phyloP scores from a whole-genome alignment of 2,329 filamentous ascomycete species.

The Macrophomina phaseolina region DNA sequence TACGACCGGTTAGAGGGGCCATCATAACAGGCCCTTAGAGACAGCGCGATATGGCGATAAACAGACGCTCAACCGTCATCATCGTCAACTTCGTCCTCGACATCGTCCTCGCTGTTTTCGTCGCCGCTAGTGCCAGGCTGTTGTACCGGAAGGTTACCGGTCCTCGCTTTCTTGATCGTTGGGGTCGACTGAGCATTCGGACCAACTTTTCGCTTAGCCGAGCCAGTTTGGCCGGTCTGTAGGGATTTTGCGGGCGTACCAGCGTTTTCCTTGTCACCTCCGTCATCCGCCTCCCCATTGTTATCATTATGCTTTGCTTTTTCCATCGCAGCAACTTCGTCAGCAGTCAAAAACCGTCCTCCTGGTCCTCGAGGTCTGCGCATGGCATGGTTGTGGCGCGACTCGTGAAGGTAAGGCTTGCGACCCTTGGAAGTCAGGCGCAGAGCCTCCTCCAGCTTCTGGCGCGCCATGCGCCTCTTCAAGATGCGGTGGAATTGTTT shows the following conservation, averaged over 20 bases:
- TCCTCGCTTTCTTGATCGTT: conserved; percentile 58
- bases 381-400: conserved; percentile 98
- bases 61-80: conserved; percentile 26
- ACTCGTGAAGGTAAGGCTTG: conserved; percentile 97
- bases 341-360: conserved; percentile 92
- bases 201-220: conserved; percentile 29
- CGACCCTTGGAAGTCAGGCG: conserved; percentile 92
- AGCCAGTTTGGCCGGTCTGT: conserved; percentile 22
- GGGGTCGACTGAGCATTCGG: conserved; percentile 31
- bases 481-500: conserved; percentile 98
- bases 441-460: conserved; percentile 90
- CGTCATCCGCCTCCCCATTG: conserved; percentile 40
- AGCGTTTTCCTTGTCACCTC: conserved; percentile 48
- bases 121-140: conserved; percentile 56
- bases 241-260: conserved; percentile 29
- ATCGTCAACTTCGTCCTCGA: conserved; percentile 28
- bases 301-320: conserved; percentile 49
- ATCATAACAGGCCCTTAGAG: background rate
- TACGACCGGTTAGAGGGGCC: background rate
- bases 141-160: conserved; percentile 38
- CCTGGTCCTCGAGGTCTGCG: conserved; percentile 90
- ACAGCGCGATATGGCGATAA: background rate
- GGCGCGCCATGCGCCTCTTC: conserved; percentile 89
- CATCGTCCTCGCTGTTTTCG: conserved; percentile 58
- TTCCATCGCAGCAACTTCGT: conserved; percentile 92